A percentile compares a stretch with the other conserved stretches of the same genome.
These are phyloP conservation scores for Cercospora beticola DNA, from an alignment of 2,329 filamentous ascomycete species.

Conservation along the genomic window DNA sequence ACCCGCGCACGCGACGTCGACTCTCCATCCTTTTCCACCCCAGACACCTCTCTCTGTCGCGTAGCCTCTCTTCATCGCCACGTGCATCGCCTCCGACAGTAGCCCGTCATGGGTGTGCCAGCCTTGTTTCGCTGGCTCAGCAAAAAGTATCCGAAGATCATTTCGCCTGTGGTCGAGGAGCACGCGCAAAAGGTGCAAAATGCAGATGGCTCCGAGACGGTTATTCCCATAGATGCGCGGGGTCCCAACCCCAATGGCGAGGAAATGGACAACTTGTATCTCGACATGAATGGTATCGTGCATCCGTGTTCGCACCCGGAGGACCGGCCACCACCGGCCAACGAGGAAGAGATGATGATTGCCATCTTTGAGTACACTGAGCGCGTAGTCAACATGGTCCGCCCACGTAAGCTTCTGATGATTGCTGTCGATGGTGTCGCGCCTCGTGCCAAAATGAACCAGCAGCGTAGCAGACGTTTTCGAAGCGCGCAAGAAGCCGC, in stretches of 20 bases:
- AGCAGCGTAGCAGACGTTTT: conserved; percentile 94
- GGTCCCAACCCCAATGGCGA: conserved; percentile 92
- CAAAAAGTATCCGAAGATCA: conserved; percentile 96
- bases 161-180: conserved; percentile 87
- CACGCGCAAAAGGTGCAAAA: conserved; percentile 72
- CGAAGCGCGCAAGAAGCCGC: conserved; percentile 90
- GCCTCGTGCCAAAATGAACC: conserved; percentile 98
- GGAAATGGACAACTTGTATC: conserved; percentile 95
- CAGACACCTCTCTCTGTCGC: conserved; percentile 2
- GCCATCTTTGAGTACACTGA: conserved; percentile 99
- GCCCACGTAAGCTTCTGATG: conserved; percentile 92
- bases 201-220: conserved; percentile 74
- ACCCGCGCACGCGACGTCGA: conserved; percentile 17
- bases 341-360: conserved; percentile 99
- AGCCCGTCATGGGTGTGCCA: conserved; percentile 77
- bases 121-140: conserved; percentile 96
- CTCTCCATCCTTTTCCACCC: conserved; percentile 4
- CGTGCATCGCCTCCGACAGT: not conserved
- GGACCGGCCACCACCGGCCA: conserved; percentile 82
- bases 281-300: conserved; percentile 99
- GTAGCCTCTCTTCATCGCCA: conserved; percentile 2
- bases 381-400: conserved; percentile 96
- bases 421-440: conserved; percentile 98
- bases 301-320: conserved; percentile 98
- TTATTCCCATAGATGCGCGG: conserved; percentile 81